A percentile compares a stretch with the other conserved stretches of the same genome.
Conservation (phyloP, 2,329 filamentous ascomycete genomes). For the Neodidymelliopsis sp. region DNA sequence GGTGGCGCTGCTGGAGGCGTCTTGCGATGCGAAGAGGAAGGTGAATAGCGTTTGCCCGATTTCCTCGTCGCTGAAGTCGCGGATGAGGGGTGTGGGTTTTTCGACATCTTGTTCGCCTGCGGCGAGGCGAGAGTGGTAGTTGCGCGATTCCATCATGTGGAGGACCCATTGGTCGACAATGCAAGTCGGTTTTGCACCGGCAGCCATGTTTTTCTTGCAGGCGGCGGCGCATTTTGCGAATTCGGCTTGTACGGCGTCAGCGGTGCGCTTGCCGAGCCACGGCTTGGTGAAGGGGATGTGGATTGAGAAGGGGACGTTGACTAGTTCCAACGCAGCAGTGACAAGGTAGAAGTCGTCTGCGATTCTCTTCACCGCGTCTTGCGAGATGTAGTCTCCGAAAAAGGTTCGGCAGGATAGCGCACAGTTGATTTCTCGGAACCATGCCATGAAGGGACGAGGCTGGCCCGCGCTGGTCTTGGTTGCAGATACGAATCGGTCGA, state of each 20-base stretch:
- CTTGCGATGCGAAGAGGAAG: conserved; percentile 94
- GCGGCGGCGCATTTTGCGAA: conserved; percentile 91
- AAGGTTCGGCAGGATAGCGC: conserved; percentile 93
- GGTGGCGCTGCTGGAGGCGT: conserved; percentile 88
- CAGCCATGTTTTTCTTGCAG: conserved; percentile 87
- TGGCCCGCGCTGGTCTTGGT: conserved; percentile 71
- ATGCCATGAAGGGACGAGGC: conserved; percentile 83
- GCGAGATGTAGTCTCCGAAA: conserved; percentile 90
- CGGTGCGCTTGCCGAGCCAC: conserved; percentile 94
- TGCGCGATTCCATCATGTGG: conserved; percentile 82
- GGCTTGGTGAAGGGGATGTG: conserved; percentile 93
- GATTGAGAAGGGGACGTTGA: conserved; percentile 84
- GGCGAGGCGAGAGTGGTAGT: conserved; percentile 78
- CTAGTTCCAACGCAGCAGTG: conserved; percentile 90
- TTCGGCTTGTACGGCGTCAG: conserved; percentile 86
- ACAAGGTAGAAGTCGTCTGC: conserved; percentile 96
- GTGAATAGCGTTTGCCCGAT: conserved; percentile 93
- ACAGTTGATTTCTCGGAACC: conserved; percentile 92
- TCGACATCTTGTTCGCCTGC: conserved; percentile 71
- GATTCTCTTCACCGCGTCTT: conserved; percentile 88
- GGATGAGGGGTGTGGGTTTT: conserved; percentile 83
- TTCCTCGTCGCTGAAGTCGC: conserved; percentile 86
- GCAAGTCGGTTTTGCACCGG: conserved; percentile 82
- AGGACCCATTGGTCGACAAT: conserved; percentile 95
- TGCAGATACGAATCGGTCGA: conserved; percentile 75